A percentile compares a stretch with the other conserved stretches of the same genome.
Evolutionary conservation across 805 yeast genomes (phyloP).

Genomic region (Geotrichum ghanense): DNA sequence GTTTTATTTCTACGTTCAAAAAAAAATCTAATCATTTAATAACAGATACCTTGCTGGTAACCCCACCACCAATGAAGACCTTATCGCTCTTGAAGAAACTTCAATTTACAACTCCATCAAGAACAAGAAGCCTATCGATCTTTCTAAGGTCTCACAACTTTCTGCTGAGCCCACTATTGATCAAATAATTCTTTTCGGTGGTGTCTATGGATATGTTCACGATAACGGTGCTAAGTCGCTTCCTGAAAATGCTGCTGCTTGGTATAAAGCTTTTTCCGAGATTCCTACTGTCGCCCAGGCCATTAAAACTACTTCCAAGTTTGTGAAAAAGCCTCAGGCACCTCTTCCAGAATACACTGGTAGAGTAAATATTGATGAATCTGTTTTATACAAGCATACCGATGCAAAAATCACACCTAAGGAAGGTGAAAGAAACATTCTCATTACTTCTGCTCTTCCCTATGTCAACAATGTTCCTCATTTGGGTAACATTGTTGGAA

Average conservation of each 20-base stretch:
- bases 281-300: constrained; percentile 1
- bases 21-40: constrained; percentile 1
- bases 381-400: constrained; percentile 8
- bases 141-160: constrained; percentile 6
- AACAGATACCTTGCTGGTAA: constrained; percentile 7
- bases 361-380: constrained; percentile 18
- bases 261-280: constrained; percentile 25
- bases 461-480: constrained; percentile 98
- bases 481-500: constrained; percentile 92
- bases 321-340: constrained; percentile 30
- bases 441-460: constrained; percentile 93
- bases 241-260: constrained; percentile 12
- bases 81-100: constrained; percentile 31
- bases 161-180: constrained; percentile 22
- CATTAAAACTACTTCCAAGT: constrained; percentile 21
- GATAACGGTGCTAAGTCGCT: neutral
- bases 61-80: constrained; percentile 22
- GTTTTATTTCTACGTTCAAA: neutral
- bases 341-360: constrained; percentile 32
- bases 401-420: constrained; percentile 36
- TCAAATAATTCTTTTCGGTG: constrained; percentile 35
- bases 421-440: constrained; percentile 61
- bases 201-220: constrained; percentile 29
- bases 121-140: constrained; percentile 17
- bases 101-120: constrained; percentile 26